Conservation (phyloP, 768 basidiomycete species). For the Cyclocybe cylindracea region DNA sequence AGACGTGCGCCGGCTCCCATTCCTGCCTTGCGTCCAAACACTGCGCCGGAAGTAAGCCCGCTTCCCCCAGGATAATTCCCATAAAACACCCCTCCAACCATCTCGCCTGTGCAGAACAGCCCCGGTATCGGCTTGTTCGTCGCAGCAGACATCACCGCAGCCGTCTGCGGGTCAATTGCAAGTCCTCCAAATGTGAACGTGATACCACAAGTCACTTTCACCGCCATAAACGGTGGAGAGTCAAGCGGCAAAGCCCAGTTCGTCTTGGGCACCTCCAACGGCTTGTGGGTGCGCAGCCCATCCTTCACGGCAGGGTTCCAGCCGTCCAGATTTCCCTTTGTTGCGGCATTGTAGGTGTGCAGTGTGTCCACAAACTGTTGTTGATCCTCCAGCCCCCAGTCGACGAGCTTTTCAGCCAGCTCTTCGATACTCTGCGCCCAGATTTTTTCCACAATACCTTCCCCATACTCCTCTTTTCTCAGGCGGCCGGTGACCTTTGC, state of each 20-base stretch:
- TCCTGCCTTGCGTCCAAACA: slow-evolving; percentile 64
- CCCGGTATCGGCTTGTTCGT: slow-evolving; percentile 47
- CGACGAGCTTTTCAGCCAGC: slow-evolving; percentile 47
- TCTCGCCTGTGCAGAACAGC: slow-evolving; percentile 67
- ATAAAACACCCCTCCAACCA: slow-evolving; percentile 66
- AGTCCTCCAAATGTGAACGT: slow-evolving; percentile 77
- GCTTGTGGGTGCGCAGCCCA: slow-evolving; percentile 50
- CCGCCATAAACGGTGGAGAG: slow-evolving; percentile 57
- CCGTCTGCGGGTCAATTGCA: slow-evolving; percentile 55
- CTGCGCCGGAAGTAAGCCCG: slow-evolving; percentile 64
- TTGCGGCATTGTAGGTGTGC: slow-evolving; percentile 44
- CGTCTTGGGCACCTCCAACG: slow-evolving; percentile 51
- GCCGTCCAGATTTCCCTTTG: slow-evolving; percentile 26
- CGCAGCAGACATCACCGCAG: slow-evolving; percentile 47
- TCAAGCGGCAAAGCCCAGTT: slow-evolving; percentile 69
- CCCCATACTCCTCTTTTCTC: slow-evolving; percentile 67
- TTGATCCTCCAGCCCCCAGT: slow-evolving; percentile 47
- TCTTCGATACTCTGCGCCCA: slow-evolving; percentile 46
- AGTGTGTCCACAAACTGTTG: slow-evolving; percentile 47
- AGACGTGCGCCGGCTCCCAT: slow-evolving; percentile 36
- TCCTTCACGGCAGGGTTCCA: slow-evolving; percentile 74
- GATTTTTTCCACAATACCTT: slow-evolving; percentile 59
- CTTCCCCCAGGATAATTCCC: slow-evolving; percentile 72
- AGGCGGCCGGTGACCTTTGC: slow-evolving; percentile 41
- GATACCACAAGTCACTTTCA: slow-evolving; percentile 68